Base-by-base conservation (phyloP, 75 land plant genomes). In the Pinus taeda region DNA sequence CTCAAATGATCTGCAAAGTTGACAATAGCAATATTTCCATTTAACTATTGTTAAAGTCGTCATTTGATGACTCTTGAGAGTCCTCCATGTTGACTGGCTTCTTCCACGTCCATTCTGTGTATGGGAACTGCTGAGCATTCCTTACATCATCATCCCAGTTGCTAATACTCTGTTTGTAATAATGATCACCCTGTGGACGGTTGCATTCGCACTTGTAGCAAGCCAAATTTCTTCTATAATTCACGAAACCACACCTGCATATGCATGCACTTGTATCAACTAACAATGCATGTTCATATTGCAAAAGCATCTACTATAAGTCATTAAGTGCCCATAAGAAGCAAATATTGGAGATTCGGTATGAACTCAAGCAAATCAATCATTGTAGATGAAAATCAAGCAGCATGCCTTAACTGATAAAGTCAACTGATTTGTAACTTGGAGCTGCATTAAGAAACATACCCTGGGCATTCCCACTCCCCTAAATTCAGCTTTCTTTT, bases 391-490 rank as follows among this genome's bases (percentile, higher is more conserved):
- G 22, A 33, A 8, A 75, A 56, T 60, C 17, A 17, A 59, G 6
- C 60, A 39, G 69, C 24, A 61, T 21, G 33, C 9, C 57, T 15
- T 77, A 26, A 21, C 65, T n/a, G n/a, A 69, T 24, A 60, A 12
- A 56, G 18, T 53, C 39, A 71, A 78, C 53, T 22, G 71, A 61
- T 30, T 42, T 20, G 21, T 42, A 65, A 65, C 57, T 64, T 9
- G 21, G 1, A 37, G 57, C 18, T 70, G 49, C 53, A 17, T 36
- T 37, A 39, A 13, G 60, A 59, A 74, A 78, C 87, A 83, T 77
- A 95, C 98, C 91, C 85, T 4, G 83, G 87, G 82, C 98, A 95
- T 80, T 96, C 90, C 99, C 99, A 96, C 36, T 96, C 98, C 60
- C 99, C 99, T 8, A 86, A 90, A 74, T 83, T 85, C 62, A 91